Percentiles rank a stretch among this genome's conserved stretches.
Conservation (phyloP, 2,329 filamentous ascomycete genomes). For the Apiospora kogelbergensis region DNA sequence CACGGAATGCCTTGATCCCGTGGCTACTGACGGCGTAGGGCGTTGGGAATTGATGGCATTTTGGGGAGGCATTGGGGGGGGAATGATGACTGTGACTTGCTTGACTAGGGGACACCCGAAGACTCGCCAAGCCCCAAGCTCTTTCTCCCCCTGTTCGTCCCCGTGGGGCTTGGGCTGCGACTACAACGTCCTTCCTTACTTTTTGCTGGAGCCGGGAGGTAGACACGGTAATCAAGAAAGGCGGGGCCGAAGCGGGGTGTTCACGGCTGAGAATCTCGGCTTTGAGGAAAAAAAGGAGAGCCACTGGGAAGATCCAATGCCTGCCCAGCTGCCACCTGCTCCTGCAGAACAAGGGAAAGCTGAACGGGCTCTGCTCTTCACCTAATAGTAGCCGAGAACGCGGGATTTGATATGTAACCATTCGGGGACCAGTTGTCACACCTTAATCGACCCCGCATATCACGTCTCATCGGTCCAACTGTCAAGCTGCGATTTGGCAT, state of each 20-base stretch:
- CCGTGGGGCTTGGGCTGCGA: neutral
- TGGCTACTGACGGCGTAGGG: neutral
- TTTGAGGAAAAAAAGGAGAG: neutral
- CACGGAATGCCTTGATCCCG: no score
- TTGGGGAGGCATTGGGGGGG: no score
- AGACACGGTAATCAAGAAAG: slow-evolving; percentile 9
- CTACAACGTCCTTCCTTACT: slow-evolving; percentile 18
- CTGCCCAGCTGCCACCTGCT: neutral
- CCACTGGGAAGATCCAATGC: neutral
- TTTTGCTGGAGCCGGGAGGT: slow-evolving; percentile 9
- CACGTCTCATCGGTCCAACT: neutral
- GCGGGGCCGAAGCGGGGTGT: slow-evolving; percentile 6
- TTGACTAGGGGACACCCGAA: neutral
- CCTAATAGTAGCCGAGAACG: neutral
- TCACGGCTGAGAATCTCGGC: slow-evolving; percentile 10
- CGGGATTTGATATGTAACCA: neutral
- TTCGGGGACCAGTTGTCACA: neutral
- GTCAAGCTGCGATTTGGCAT: neutral
- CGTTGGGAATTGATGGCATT: neutral
- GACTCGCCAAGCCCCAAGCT: neutral
- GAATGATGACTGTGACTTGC: neutral
- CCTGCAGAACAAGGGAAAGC: no score
- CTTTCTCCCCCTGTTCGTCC: neutral
- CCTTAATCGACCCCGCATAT: neutral
- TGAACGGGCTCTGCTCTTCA: no score